Percentiles rank a stretch among this genome's conserved stretches.
phyloP scores from a whole-genome alignment of 805 yeast genomes.

The Candida taoyuanica region DNA sequence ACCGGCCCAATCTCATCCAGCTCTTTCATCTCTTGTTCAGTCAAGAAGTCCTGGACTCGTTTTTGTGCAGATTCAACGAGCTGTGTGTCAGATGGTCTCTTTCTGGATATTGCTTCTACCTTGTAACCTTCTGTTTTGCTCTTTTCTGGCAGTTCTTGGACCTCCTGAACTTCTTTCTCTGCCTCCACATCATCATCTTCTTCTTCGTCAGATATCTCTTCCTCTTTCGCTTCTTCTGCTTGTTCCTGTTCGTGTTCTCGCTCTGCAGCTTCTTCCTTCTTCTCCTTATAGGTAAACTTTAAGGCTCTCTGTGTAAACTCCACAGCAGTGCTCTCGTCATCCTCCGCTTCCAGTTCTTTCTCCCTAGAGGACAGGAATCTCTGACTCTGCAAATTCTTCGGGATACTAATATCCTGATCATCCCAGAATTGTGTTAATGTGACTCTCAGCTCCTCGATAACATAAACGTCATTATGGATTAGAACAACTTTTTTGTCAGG shows the following conservation, averaged over 20 bases:
- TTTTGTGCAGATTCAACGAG: constrained; percentile 3
- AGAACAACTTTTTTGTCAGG: constrained; percentile 83
- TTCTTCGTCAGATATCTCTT: constrained; percentile 3
- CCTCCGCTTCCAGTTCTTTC: constrained; percentile 9
- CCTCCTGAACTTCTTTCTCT: constrained; percentile 6
- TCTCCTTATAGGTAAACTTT: constrained; percentile 6
- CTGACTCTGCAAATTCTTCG: constrained; percentile 20
- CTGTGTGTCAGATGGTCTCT: constrained; percentile 9
- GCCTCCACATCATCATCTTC: constrained; percentile 5
- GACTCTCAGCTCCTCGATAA: constrained; percentile 53
- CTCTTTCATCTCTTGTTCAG: constrained; percentile 5
- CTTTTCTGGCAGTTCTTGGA: too few relatives aligned
- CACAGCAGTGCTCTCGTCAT: background rate
- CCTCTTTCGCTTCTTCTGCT: too few relatives aligned
- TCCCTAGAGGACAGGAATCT: constrained; percentile 6
- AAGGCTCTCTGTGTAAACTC: constrained; percentile 4
- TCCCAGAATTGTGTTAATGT: constrained; percentile 46
- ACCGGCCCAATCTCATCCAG: background rate
- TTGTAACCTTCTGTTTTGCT: too few relatives aligned
- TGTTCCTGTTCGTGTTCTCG: background rate
- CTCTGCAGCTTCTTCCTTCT: background rate
- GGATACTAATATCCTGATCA: constrained; percentile 30
- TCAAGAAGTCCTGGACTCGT: constrained; percentile 1
- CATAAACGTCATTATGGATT: constrained; percentile 58
- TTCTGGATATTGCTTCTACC: background rate